Percentiles rank a stretch among this genome's conserved stretches.
Evolutionary conservation across 2,329 filamentous ascomycete species (phyloP).

Genomic region (Penicillium sp.): DNA sequence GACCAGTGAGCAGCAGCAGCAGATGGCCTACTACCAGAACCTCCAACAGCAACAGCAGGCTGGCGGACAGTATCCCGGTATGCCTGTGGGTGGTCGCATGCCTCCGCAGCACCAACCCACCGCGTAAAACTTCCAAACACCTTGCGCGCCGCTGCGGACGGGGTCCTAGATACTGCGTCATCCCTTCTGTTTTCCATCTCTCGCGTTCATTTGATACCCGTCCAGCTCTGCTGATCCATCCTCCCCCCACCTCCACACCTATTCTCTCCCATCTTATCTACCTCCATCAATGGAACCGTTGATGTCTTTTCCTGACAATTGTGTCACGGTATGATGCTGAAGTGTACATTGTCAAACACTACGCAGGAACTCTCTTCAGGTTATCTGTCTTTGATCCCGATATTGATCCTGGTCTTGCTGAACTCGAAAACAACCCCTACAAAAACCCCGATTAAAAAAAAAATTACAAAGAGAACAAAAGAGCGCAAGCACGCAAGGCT

Average conservation of each 20-base stretch:
- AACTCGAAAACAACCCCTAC: neutral
- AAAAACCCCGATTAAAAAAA: slow-evolving; percentile 5
- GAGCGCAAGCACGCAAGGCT: slow-evolving; percentile 31
- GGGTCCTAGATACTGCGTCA: slow-evolving; percentile 28
- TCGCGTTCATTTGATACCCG: slow-evolving; percentile 41
- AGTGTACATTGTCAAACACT: slow-evolving; percentile 26
- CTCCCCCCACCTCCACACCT: slow-evolving; percentile 15
- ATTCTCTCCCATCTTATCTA: neutral
- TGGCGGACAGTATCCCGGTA: slow-evolving; percentile 69
- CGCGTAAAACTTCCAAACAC: slow-evolving; percentile 51
- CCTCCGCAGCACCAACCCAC: slow-evolving; percentile 81
- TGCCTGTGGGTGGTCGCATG: slow-evolving; percentile 76
- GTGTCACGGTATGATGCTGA: slow-evolving; percentile 5
- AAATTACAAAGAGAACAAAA: slow-evolving; percentile 22
- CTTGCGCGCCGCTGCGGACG: slow-evolving; percentile 17
- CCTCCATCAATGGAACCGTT: neutral
- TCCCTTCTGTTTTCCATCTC: slow-evolving; percentile 28
- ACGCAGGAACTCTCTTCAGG: slow-evolving; percentile 6
- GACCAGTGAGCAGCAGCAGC: slow-evolving; percentile 68
- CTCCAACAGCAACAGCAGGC: slow-evolving; percentile 69
- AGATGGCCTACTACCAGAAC: slow-evolving; percentile 81
- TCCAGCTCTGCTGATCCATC: slow-evolving; percentile 30
- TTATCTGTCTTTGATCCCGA: slow-evolving; percentile 15
- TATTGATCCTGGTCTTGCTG: slow-evolving; percentile 8
- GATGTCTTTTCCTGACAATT: neutral